Percentiles rank a stretch among this genome's conserved stretches.
These are phyloP conservation scores for Xanthoconium separans DNA, from an alignment of 1,284 basidiomycete genomes.

Conservation along the genomic window DNA sequence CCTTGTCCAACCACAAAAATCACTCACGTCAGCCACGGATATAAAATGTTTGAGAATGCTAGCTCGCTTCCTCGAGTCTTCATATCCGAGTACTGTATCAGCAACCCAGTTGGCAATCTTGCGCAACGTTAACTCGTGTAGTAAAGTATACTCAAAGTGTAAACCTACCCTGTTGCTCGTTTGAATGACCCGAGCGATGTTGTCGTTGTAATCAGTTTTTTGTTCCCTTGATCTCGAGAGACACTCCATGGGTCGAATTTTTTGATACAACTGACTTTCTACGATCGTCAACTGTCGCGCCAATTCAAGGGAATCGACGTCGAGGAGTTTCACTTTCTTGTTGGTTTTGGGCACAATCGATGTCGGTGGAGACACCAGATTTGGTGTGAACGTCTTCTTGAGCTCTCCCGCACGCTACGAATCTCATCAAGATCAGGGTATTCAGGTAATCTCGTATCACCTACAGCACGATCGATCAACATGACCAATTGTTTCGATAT, in stretches of 20 bases:
- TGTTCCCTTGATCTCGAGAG: slow-evolving; percentile 78
- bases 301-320: slow-evolving; percentile 88
- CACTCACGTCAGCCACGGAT: slow-evolving; percentile 85
- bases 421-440: slow-evolving; percentile 20
- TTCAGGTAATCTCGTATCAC: slow-evolving; percentile 33
- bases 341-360: slow-evolving; percentile 75
- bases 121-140: slow-evolving; percentile 3
- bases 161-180: slow-evolving; percentile 83
- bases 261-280: slow-evolving; percentile 86
- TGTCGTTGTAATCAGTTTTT: slow-evolving; percentile 71
- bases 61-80: slow-evolving; percentile 85
- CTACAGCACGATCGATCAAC: slow-evolving; percentile 74
- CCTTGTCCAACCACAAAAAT: neutral
- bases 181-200: slow-evolving; percentile 89
- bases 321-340: slow-evolving; percentile 81
- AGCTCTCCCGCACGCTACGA: slow-evolving; percentile 55
- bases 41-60: slow-evolving; percentile 90
- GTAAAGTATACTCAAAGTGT: neutral
- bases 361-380: slow-evolving; percentile 59
- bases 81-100: slow-evolving; percentile 81
- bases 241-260: slow-evolving; percentile 91
- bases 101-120: slow-evolving; percentile 95
- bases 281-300: slow-evolving; percentile 94
- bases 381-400: slow-evolving; percentile 51
- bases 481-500: slow-evolving; percentile 74